Percentiles rank a stretch among this genome's conserved stretches.
Conservation (phyloP, 352 stramenopile genomes). For the Thraustotheca clavata region DNA sequence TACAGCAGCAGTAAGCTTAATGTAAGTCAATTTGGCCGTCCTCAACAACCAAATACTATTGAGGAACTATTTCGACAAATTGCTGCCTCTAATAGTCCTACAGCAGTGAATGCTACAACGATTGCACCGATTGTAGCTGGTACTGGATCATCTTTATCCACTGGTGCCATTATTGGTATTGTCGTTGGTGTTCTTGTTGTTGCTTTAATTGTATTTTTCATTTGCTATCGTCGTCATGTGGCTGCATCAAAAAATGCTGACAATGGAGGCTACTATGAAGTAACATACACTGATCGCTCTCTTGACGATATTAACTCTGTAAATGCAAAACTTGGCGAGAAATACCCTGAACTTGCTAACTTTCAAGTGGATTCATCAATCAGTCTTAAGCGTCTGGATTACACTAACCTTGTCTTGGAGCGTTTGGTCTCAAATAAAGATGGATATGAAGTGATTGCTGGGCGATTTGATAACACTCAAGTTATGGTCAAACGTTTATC, state of each 20-base stretch:
- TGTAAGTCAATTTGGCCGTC: background rate
- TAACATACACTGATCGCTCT: background rate
- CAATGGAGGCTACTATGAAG: background rate
- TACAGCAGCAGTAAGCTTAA: background rate
- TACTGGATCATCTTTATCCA: background rate
- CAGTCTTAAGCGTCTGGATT: conserved; percentile 18
- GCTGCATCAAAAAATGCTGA: background rate
- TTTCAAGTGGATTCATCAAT: conserved; percentile 18
- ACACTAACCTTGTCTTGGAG: conserved; percentile 1
- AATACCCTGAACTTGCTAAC: background rate
- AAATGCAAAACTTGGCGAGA: conserved; percentile 2
- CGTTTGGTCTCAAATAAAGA: background rate
- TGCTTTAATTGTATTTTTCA: background rate
- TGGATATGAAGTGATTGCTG: background rate
- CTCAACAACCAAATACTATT: background rate
- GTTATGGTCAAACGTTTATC: conserved; percentile 10
- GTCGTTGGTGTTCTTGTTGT: background rate
- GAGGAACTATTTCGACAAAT: background rate
- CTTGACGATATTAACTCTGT: background rate
- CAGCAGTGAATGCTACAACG: background rate
- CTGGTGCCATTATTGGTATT: background rate
- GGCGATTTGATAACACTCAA: background rate
- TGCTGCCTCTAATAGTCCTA: background rate
- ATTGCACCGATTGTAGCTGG: background rate
- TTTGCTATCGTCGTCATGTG: background rate